A percentile compares a stretch with the other conserved stretches of the same genome.
phyloP scores from a whole-genome alignment of 176 grass and related monocot genomes.

The Poa annua region DNA sequence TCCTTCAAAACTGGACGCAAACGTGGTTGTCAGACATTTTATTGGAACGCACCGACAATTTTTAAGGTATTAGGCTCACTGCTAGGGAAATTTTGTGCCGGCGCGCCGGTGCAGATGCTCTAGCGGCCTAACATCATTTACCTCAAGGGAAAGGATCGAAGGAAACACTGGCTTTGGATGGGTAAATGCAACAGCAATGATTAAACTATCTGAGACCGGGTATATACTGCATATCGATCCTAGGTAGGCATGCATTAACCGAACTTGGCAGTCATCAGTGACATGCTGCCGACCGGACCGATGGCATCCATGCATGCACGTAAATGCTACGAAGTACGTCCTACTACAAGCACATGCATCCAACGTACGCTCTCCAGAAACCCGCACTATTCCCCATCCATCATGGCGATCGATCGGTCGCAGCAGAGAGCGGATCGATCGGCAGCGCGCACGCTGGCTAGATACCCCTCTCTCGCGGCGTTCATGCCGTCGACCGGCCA shows the following conservation, averaged over 20 bases:
- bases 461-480: slow-evolving; percentile 14
- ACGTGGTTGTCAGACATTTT: no score
- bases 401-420: neutral
- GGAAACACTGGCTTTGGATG: no score
- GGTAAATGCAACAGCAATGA: neutral
- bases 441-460: neutral
- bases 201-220: neutral
- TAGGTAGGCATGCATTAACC: neutral
- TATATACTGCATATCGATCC: neutral
- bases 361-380: neutral
- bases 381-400: neutral
- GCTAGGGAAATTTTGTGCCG: no score
- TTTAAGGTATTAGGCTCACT: no score
- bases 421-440: neutral
- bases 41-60: no score
- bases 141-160: neutral
- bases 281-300: neutral
- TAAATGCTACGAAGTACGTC: neutral
- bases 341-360: neutral
- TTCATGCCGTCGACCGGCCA: neutral
- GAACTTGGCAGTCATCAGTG: neutral
- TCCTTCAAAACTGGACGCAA: no score
- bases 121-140: neutral
- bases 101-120: no score
- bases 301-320: slow-evolving; percentile 13